These are phyloP conservation scores for Kwoniella europaea DNA, from an alignment of 768 basidiomycete genomes.

Conservation along the genomic window DNA sequence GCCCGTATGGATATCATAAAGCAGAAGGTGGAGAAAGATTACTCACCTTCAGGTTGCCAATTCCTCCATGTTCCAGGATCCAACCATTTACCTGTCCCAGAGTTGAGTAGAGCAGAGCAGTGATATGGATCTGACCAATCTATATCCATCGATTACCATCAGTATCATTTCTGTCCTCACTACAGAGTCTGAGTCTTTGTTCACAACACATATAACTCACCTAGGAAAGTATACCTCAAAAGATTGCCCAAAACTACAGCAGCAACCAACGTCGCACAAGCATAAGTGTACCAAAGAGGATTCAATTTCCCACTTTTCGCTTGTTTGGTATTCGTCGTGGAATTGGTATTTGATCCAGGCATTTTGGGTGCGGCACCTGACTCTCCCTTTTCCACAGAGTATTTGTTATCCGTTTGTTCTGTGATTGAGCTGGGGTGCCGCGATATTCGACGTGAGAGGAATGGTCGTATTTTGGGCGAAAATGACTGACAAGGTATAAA, in stretches of 20 bases:
- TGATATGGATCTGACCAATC: slow-evolving; percentile 75
- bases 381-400: not conserved
- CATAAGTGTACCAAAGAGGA: slow-evolving; percentile 58
- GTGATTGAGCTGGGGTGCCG: not conserved
- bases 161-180: not conserved
- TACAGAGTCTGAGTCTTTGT: not conserved
- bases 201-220: slow-evolving; percentile 37
- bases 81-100: slow-evolving; percentile 72
- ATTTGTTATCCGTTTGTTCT: not conserved
- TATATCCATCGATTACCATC: slow-evolving; percentile 47
- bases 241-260: slow-evolving; percentile 54
- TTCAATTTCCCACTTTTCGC: slow-evolving; percentile 46
- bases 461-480: slow-evolving; percentile 1
- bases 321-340: slow-evolving; percentile 13
- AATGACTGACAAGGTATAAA: not conserved
- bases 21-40: not conserved
- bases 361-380: slow-evolving; percentile 11
- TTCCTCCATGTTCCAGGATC: slow-evolving; percentile 66
- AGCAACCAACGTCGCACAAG: slow-evolving; percentile 52
- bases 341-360: slow-evolving; percentile 13
- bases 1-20: not conserved
- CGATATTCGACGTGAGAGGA: slow-evolving; percentile 6
- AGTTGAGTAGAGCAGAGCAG: slow-evolving; percentile 71
- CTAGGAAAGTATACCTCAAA: slow-evolving; percentile 56
- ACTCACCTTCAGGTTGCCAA: slow-evolving; percentile 85